These are phyloP conservation scores for Botrytis elliptica DNA, from an alignment of 2,329 filamentous ascomycete species.

Conservation along the genomic window DNA sequence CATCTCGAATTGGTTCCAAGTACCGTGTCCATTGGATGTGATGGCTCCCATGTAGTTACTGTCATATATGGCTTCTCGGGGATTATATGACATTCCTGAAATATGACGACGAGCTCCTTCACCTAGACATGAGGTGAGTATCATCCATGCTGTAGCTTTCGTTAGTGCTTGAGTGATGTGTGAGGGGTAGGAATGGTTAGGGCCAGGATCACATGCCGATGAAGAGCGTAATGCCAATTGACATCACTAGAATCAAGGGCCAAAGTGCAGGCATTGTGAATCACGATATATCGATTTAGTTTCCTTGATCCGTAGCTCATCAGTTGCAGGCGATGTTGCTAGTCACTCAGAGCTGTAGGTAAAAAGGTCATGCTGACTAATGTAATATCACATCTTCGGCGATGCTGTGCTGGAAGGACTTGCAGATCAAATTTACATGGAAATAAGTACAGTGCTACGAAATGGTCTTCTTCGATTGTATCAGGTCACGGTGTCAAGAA, in stretches of 20 bases:
- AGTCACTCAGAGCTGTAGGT: background rate
- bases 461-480: background rate
- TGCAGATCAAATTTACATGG: background rate
- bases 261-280: conserved; percentile 18
- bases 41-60: conserved; percentile 37
- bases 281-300: too few species aligned
- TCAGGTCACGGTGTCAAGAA: background rate
- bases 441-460: background rate
- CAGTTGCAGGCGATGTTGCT: background rate
- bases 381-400: background rate
- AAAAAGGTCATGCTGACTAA: conserved; percentile 5
- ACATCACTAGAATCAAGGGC: conserved; percentile 27
- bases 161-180: conserved; percentile 4
- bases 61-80: conserved; percentile 37
- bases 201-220: conserved; percentile 32
- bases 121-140: conserved; percentile 40
- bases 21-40: conserved; percentile 38
- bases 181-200: background rate
- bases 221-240: conserved; percentile 28
- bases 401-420: background rate
- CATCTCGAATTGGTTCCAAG: conserved; percentile 41
- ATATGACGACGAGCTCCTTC: conserved; percentile 34
- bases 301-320: background rate
- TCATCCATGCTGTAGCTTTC: conserved; percentile 35
- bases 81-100: conserved; percentile 32